These are phyloP conservation scores for Globisporangium cystogenes DNA, from an alignment of 352 stramenopile species.

Conservation along the genomic window DNA sequence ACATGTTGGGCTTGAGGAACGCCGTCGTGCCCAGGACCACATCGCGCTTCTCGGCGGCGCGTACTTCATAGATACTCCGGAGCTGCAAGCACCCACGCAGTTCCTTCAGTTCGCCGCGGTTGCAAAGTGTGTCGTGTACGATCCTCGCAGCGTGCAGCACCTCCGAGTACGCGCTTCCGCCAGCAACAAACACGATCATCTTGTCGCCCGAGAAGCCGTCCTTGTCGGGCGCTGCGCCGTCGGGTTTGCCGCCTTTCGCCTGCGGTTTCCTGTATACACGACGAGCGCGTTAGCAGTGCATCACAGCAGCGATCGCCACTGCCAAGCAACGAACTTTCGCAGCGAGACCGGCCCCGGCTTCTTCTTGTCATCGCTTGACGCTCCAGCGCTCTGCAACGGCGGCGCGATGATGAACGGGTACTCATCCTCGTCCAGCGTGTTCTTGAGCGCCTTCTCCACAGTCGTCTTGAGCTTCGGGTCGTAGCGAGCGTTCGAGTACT, in stretches of 20 bases:
- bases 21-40: slow-evolving; percentile 67
- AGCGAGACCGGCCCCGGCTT: slow-evolving; percentile 59
- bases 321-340: slow-evolving; percentile 46
- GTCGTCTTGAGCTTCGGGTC: slow-evolving; percentile 67
- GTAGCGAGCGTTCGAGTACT: slow-evolving; percentile 79
- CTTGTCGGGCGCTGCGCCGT: slow-evolving; percentile 25
- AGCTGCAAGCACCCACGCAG: slow-evolving; percentile 28
- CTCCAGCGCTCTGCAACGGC: slow-evolving; percentile 28
- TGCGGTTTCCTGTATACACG: slow-evolving; percentile 25
- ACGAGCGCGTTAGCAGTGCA: slow-evolving; percentile 1
- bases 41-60: slow-evolving; percentile 58
- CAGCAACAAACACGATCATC: slow-evolving; percentile 94
- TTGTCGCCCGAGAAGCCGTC: slow-evolving; percentile 76
- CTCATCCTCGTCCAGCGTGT: slow-evolving; percentile 53
- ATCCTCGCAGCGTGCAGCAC: too few relatives aligned
- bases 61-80: slow-evolving; percentile 77
- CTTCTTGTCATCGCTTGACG: slow-evolving; percentile 35
- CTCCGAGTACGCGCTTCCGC: slow-evolving; percentile 93
- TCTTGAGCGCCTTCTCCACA: slow-evolving; percentile 54
- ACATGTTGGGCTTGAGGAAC: slow-evolving; percentile 54
- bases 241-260: slow-evolving; percentile 19
- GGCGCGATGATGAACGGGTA: slow-evolving; percentile 84
- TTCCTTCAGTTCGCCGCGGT: not conserved
- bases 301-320: not conserved
- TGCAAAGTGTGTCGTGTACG: too few relatives aligned